Evolutionary conservation across 495 filamentous ascomycete species (phyloP).

Genomic region (Penicillium atrosanguineum): DNA sequence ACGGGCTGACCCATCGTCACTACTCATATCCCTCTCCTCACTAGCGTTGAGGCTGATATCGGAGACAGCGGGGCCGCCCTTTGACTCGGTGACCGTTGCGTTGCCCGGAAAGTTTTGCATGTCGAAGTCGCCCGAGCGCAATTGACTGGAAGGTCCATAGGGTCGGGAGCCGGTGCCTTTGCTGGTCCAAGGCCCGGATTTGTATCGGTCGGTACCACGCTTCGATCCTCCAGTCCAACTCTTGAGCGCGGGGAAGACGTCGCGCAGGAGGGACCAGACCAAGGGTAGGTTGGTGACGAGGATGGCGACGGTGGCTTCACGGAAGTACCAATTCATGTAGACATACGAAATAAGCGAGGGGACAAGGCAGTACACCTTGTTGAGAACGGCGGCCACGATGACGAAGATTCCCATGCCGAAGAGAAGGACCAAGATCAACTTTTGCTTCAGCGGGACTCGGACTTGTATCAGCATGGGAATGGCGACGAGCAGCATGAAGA

Average conservation of each 20-base stretch:
- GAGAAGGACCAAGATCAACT: conserved; percentile 51
- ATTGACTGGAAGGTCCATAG: conserved; percentile 33
- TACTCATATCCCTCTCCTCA: conserved; percentile 34
- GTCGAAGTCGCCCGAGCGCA: conserved; percentile 32
- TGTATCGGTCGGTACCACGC: conserved; percentile 36
- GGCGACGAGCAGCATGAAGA: conserved; percentile 62
- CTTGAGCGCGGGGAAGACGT: conserved; percentile 53
- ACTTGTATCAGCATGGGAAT: conserved; percentile 60
- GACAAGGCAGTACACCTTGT: conserved; percentile 66
- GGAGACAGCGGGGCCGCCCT: conserved; percentile 23
- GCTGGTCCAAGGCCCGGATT: conserved; percentile 37
- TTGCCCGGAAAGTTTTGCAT: conserved; percentile 36
- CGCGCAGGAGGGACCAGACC: conserved; percentile 60
- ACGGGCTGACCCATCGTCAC: conserved; percentile 40
- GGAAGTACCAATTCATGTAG: conserved; percentile 70
- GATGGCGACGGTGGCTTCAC: conserved; percentile 65
- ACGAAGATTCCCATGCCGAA: conserved; percentile 65
- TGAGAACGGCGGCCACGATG: conserved; percentile 62
- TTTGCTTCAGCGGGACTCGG: conserved; percentile 53
- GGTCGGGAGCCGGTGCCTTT: conserved; percentile 38
- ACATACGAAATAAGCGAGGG: conserved; percentile 44
- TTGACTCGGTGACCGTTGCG: conserved; percentile 28
- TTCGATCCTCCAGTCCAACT: conserved; percentile 47
- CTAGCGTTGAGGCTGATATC: conserved; percentile 29
- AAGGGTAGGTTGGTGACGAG: conserved; percentile 66